Percentiles rank a stretch among this genome's conserved stretches.
Evolutionary conservation across 306 rosid genomes (phyloP).

Genomic region (Glycyrrhiza uralensis): DNA sequence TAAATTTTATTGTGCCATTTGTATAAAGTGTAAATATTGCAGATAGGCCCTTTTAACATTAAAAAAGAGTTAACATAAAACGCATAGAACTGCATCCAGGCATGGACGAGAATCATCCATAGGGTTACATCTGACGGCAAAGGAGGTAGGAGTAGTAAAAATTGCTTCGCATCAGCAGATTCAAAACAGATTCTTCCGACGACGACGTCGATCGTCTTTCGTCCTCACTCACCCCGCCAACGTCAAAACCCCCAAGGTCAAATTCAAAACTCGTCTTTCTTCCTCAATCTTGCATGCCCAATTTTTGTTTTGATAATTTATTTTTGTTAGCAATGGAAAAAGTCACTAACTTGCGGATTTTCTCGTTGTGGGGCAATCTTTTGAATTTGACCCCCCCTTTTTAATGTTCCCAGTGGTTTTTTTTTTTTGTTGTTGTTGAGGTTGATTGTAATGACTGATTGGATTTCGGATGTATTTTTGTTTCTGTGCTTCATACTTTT

Average conservation of each 20-base stretch:
- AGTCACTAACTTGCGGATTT: not conserved
- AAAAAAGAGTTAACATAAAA: no score
- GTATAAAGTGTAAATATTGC: no score
- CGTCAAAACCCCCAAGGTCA: slow-evolving; percentile 61
- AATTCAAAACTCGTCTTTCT: not conserved
- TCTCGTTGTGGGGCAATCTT: not conserved
- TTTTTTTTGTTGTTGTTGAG: not conserved
- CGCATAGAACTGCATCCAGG: no score
- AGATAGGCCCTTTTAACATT: no score
- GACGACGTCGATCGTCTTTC: no score
- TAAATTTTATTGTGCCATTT: no score
- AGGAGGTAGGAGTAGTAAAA: no score
- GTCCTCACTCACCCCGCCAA: slow-evolving; percentile 79
- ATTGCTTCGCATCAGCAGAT: no score
- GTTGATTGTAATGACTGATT: not conserved
- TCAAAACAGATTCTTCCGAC: no score
- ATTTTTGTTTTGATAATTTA: not conserved
- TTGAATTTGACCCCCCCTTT: not conserved
- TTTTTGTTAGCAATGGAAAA: not conserved
- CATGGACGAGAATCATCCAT: no score
- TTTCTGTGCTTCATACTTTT: not conserved
- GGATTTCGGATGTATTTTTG: not conserved
- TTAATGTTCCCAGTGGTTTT: no score
- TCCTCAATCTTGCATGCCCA: not conserved
- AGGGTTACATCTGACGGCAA: no score